Percentiles rank a stretch among this genome's conserved stretches.
Conservation (phyloP, 129 eudicot genomes). For the Sambucus nigra region DNA sequence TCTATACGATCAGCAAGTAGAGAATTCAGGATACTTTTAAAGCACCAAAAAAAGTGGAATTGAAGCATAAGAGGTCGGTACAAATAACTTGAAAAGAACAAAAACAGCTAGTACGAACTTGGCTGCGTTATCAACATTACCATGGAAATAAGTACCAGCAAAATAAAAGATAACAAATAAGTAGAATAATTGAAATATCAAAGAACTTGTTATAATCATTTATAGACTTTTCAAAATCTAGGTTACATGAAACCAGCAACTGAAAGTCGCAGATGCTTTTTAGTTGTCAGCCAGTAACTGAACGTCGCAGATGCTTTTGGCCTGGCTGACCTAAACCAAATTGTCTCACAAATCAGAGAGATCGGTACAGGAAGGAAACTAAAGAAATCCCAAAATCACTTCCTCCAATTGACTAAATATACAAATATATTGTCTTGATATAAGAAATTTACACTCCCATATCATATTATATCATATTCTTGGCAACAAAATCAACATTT, state of each 20-base stretch:
- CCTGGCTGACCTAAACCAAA: too few relatives aligned
- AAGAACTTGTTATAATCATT: neutral
- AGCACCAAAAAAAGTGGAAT: neutral
- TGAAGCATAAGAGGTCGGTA: neutral
- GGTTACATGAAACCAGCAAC: neutral
- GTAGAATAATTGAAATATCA: too few relatives aligned
- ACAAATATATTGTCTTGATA: too few relatives aligned
- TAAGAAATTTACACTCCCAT: too few relatives aligned
- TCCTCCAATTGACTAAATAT: too few relatives aligned
- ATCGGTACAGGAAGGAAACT: too few relatives aligned
- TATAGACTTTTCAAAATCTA: neutral
- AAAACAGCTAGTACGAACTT: neutral
- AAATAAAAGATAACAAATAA: too few relatives aligned
- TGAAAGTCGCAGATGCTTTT: neutral
- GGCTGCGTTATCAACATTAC: neutral
- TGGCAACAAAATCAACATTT: too few relatives aligned
- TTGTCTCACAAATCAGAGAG: too few relatives aligned
- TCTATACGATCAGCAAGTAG: conserved; percentile 41
- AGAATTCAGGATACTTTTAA: conserved; percentile 6
- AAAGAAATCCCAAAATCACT: too few relatives aligned
- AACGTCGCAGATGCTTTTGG: too few relatives aligned
- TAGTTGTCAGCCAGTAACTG: neutral
- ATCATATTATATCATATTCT: too few relatives aligned
- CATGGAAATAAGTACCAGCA: neutral
- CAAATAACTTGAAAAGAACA: neutral